Evolutionary conservation across 441 rosid species (phyloP), one percentile per base, ranked within the genome.

Genomic region (Populus tomentosa): DNA sequence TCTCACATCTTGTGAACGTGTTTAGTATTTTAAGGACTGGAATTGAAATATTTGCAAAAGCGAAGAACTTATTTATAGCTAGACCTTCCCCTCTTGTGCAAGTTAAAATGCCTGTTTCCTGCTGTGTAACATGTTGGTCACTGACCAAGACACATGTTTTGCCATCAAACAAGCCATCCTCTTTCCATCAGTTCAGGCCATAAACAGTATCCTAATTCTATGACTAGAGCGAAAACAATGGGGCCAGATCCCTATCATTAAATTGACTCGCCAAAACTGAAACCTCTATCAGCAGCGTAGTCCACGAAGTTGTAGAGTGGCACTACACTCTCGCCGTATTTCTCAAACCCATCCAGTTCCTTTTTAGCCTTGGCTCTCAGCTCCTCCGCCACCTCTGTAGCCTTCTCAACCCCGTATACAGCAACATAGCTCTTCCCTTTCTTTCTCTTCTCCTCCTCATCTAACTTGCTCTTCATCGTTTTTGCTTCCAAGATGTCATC

Each of bases 221-320:
- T 1, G 26, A 32, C 14, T 26, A 26, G 26, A 3, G 24, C 8
- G 7, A 40, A 23, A 9, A 8, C 23, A 28, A 11, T 28, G 24
- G 38, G 2, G 20, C 24, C 28, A 20, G 23, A 20, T 10, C 36
- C 11, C 26, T 6, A 78, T 50, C 72, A 73, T 78, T 78, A 75
- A 53, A 75, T 82, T 32, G 71, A 81, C 36, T 84, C 80, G 28
- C 24, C 82, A 72, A 84, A 35, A 72, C 23, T 78, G 77, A 95
- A 93, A 36, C 86, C 77, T 82, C 86, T 84, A 23, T 89, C 82
- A 14, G 85, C 89, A 42, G 99, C 98, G 82, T 86, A 93, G 82
- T 95, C 96, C 59, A 91, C 88, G 82, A 93, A 95, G 85, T 92
- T 87, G 76, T 90, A 85, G 23, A 93, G 88, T 28, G 99, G 97